Conservation (phyloP, 2,329 filamentous ascomycete genomes). For the Botrytis fabae region DNA sequence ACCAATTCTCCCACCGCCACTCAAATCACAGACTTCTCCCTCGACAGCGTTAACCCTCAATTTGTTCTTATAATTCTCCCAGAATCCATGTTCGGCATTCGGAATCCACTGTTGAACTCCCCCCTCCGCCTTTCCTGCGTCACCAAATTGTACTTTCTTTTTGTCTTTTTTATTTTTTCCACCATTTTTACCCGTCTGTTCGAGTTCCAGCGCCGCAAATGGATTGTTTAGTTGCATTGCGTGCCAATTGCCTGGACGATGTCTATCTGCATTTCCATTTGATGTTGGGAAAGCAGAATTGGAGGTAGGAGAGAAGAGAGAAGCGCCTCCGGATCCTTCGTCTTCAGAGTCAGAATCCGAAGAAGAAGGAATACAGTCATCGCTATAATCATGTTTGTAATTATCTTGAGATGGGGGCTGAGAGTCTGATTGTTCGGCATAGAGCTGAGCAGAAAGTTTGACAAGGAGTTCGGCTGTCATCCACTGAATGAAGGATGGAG, state of each 20-base stretch:
- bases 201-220: background rate
- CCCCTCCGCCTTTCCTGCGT: background rate
- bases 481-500: conserved; percentile 26
- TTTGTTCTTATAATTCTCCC: conserved; percentile 39
- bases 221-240: conserved; percentile 22
- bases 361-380: background rate
- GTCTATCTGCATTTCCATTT: background rate
- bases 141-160: conserved; percentile 15
- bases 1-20: background rate
- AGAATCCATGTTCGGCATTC: conserved; percentile 32
- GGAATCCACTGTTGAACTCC: conserved; percentile 31
- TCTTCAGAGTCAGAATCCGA: conserved; percentile 16
- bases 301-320: background rate
- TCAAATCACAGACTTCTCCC: conserved; percentile 35
- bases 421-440: conserved; percentile 24
- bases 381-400: conserved; percentile 19
- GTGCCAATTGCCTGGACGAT: conserved; percentile 22
- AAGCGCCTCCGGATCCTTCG: conserved; percentile 20
- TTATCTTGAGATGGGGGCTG: background rate
- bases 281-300: background rate
- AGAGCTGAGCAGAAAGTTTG: conserved; percentile 38
- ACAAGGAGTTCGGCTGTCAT: conserved; percentile 48
- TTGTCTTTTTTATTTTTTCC: background rate
- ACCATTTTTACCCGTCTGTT: background rate
- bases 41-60: conserved; percentile 41